Conservation (phyloP, 768 basidiomycete species). For the Phylloporus sp. region DNA sequence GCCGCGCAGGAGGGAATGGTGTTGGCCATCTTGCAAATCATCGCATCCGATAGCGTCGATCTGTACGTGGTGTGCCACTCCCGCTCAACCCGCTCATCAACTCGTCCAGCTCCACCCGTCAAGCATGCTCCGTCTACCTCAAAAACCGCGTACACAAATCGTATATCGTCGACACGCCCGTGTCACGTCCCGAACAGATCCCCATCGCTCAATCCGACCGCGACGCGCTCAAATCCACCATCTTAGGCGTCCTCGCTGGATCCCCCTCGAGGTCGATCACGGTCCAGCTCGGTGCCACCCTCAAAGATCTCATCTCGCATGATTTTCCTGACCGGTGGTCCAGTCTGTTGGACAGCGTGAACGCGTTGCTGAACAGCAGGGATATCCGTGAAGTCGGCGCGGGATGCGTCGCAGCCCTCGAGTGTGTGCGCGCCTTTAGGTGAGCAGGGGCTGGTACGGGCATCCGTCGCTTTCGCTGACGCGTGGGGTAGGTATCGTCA, state of each 20-base stretch:
- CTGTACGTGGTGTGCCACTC: slow-evolving; percentile 52
- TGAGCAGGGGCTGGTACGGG: not conserved
- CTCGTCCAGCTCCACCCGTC: slow-evolving; percentile 62
- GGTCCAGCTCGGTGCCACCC: slow-evolving; percentile 66
- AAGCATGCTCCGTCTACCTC: slow-evolving; percentile 82
- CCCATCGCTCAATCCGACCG: slow-evolving; percentile 67
- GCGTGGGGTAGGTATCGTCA: slow-evolving; percentile 59
- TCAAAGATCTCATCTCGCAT: slow-evolving; percentile 67
- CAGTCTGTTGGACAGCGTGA: slow-evolving; percentile 59
- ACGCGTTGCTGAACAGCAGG: slow-evolving; percentile 54
- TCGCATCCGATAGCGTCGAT: slow-evolving; percentile 72
- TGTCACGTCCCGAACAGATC: slow-evolving; percentile 52
- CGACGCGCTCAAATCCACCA: slow-evolving; percentile 59
- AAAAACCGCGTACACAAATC: slow-evolving; percentile 79
- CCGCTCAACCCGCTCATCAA: not conserved
- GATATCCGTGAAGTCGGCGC: slow-evolving; percentile 74
- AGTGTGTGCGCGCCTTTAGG: slow-evolving; percentile 61
- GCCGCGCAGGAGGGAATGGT: slow-evolving; percentile 78
- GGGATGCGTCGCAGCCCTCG: slow-evolving; percentile 72
- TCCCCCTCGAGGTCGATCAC: slow-evolving; percentile 65
- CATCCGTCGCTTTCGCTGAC: slow-evolving; percentile 33
- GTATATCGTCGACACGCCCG: slow-evolving; percentile 47
- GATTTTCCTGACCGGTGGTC: slow-evolving; percentile 83
- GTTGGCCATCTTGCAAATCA: slow-evolving; percentile 79
- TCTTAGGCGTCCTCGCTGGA: slow-evolving; percentile 65